phyloP scores from a whole-genome alignment of 139 green algal species.

The Chlamydomonas eustigma region DNA sequence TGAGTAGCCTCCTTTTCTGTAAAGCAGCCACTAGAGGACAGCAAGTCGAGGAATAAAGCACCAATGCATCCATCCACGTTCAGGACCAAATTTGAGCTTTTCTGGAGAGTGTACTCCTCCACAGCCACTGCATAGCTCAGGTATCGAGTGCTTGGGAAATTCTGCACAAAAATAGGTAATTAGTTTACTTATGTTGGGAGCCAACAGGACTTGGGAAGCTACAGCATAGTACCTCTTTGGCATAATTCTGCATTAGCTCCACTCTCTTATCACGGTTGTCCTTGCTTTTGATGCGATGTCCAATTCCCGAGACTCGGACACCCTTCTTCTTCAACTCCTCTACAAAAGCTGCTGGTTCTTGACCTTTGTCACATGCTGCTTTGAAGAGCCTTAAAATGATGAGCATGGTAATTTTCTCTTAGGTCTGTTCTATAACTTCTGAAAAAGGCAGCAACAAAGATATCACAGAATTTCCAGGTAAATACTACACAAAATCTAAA shows the following conservation, averaged over 20 bases:
- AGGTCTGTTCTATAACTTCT: too few species aligned
- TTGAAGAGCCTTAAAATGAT: conserved; percentile 83
- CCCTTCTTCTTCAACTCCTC: conserved; percentile 82
- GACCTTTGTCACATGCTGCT: conserved; percentile 34
- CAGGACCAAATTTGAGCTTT: conserved; percentile 83
- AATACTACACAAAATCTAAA: too few species aligned
- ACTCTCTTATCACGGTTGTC: conserved; percentile 94
- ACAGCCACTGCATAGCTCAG: conserved; percentile 87
- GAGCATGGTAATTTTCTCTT: too few species aligned
- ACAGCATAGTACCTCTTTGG: conserved; percentile 54
- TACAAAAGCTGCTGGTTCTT: conserved; percentile 73
- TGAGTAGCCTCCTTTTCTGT: conserved; percentile 46
- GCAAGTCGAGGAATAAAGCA: conserved; percentile 90
- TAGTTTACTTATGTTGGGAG: background rate
- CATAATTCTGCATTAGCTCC: conserved; percentile 85
- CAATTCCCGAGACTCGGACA: conserved; percentile 71
- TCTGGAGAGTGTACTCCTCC: conserved; percentile 88
- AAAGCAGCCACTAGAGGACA: conserved; percentile 58
- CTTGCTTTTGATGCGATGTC: conserved; percentile 93
- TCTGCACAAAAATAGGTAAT: conserved; percentile 28
- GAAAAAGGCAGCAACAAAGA: too few species aligned
- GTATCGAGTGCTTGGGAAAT: conserved; percentile 85
- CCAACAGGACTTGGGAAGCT: too few species aligned
- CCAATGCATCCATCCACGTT: conserved; percentile 87
- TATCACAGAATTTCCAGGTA: too few species aligned